Evolutionary conservation across 768 basidiomycete genomes (phyloP).

Genomic region (Mycena haematopus): DNA sequence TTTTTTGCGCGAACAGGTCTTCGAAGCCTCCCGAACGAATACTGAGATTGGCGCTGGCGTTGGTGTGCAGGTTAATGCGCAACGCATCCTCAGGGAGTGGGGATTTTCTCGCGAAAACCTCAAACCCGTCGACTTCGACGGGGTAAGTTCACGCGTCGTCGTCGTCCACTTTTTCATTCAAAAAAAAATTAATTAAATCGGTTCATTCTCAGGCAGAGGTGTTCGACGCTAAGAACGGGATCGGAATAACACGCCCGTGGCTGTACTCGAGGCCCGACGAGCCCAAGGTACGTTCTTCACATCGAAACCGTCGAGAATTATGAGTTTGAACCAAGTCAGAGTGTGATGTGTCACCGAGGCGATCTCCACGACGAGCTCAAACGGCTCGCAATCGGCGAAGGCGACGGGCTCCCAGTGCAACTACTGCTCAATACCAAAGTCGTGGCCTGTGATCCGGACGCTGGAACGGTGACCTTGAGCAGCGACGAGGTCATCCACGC

Average conservation of each 20-base stretch:
- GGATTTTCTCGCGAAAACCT: constrained; percentile 16
- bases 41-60: constrained; percentile 22
- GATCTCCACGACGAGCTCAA: constrained; percentile 19
- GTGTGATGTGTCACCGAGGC: constrained; percentile 12
- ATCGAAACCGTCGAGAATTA: neutral
- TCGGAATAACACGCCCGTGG: neutral
- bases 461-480: constrained; percentile 40
- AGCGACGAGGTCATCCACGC: constrained; percentile 40
- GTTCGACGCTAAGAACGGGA: constrained; percentile 13
- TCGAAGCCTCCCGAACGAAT: constrained; percentile 11
- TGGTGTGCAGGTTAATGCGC: constrained; percentile 9
- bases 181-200: neutral
- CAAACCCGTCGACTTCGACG: constrained; percentile 11
- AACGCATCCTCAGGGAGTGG: constrained; percentile 9
- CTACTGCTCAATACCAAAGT: constrained; percentile 11
- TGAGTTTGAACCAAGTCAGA: neutral
- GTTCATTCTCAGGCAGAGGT: constrained; percentile 12
- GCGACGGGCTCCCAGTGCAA: constrained; percentile 9
- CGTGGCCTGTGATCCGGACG: constrained; percentile 31
- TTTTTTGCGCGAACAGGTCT: constrained; percentile 11
- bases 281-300: constrained; percentile 22
- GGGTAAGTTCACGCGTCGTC: neutral
- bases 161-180: neutral
- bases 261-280: neutral
- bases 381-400: constrained; percentile 15